These are phyloP conservation scores for thale cress (Arabidopsis thaliana) DNA, from an alignment of 345 rosid species.

Conservation along the genomic window TAIR10.1 NC_003075.7:1336001-1336500, in stretches of 20 bases:
- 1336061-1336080: conserved; percentile 57
- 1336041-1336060: conserved; percentile 69
- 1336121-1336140: conserved; percentile 71
- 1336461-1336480: conserved; percentile 63
- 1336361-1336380: conserved; percentile 57
- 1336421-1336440: conserved; percentile 71
- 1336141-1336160: conserved; percentile 73
- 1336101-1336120: conserved; percentile 53
- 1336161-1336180: conserved; percentile 47
- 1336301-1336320: conserved; percentile 65
- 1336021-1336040: conserved; percentile 74
- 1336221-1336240: conserved; percentile 74
- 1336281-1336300: conserved; percentile 71
- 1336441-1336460: conserved; percentile 99
- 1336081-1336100: conserved; percentile 53
- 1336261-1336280: conserved; percentile 55
- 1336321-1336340: conserved; percentile 85
- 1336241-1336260: conserved; percentile 71
- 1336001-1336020: conserved; percentile 61
- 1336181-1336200: conserved; percentile 63
- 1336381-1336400: conserved; percentile 81
- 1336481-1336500: conserved; percentile 46
- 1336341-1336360: conserved; percentile 65
- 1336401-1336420: conserved; percentile 85
- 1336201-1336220: conserved; percentile 71